Base-by-base conservation (phyloP, 192 early-diverging fungal genomes). In the Coemansia sp. region DNA sequence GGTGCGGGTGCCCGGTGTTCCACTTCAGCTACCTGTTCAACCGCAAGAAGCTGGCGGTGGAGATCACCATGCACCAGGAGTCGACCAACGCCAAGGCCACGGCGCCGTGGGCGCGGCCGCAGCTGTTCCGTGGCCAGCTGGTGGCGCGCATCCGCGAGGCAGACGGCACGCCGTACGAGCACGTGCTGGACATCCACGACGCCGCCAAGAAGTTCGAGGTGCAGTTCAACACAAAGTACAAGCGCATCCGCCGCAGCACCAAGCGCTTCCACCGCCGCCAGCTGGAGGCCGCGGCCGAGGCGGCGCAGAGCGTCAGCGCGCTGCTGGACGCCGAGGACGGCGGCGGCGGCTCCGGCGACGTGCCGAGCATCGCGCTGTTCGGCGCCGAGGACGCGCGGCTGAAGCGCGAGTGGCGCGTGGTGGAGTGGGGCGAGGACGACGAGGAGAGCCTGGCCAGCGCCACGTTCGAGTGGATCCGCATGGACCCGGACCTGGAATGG, bases 141-240 rank as follows among this genome's bases (percentile, higher is more conserved):
- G 86, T 84, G 0, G 87, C 86, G 13, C 82, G 86, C n/a, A 85
- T 92, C 43, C 86, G 89, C 44, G 90, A 92, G 61, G 89, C 90
- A 8, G 89, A 92, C 42, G 90, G 90, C 34, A 87, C 85, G 14
- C 87, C 90, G 0, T 92, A 92, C 56, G 88, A 90, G 54, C 89
- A 92, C 59, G 85, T 88, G n/a, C 67, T 92, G 38, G 86, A 90
- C 39, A 87, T 99, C 43, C 86, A 89, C 37, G 89, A 89, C 43
- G 58, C 62, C 17, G 60, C 76, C 24, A 85, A 94, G 62, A 83
- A 87, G 33, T 91, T 89, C 50, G 93, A 97, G 59, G 87, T 98
- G 17, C 89, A 87, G 54, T 99, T 95, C 70, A 94, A 98, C 71
- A 96, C 94, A 14, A 97, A 97, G 75, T 98, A 99, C 73, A 98